A percentile compares a stretch with the other conserved stretches of the same genome.
Evolutionary conservation across 164 flowering plant species (phyloP).

Genomic region (Aristolochia fimbriata): DNA sequence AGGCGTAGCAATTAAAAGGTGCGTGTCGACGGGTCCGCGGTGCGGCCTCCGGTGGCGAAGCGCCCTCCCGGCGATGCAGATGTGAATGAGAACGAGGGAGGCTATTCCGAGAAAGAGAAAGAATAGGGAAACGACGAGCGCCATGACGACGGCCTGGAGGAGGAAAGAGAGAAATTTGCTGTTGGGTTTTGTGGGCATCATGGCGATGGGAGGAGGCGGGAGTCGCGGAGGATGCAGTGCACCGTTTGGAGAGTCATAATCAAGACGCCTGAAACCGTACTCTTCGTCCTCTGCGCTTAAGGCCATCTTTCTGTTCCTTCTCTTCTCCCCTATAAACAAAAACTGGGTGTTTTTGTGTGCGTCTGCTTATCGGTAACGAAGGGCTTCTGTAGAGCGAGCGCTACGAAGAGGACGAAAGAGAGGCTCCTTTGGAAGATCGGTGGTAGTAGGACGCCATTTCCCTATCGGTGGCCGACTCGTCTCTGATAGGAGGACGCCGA

Average conservation of each 20-base stretch:
- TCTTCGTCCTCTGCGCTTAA: conserved; percentile 3
- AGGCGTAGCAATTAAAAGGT: neutral
- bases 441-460: too few relatives aligned
- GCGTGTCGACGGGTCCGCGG: neutral
- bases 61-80: conserved; percentile 30
- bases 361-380: too few relatives aligned
- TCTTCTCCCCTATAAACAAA: too few relatives aligned
- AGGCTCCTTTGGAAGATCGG: too few relatives aligned
- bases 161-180: conserved; percentile 35
- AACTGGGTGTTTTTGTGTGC: too few relatives aligned
- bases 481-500: too few relatives aligned
- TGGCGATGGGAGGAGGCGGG: neutral
- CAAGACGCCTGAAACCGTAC: neutral
- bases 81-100: conserved; percentile 36
- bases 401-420: too few relatives aligned
- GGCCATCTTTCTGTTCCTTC: neutral
- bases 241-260: neutral
- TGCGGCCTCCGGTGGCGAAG: conserved; percentile 24
- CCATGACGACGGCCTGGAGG: conserved; percentile 47
- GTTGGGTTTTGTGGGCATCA: conserved; percentile 22
- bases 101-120: conserved; percentile 55
- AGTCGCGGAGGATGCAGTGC: neutral
- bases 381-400: too few relatives aligned
- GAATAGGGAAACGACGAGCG: conserved; percentile 38
- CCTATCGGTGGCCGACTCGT: too few relatives aligned